Evolutionary conservation across 257 asterid species (phyloP), one percentile per base, ranked within the genome.

Genomic region (Eucommia ulmoides): DNA sequence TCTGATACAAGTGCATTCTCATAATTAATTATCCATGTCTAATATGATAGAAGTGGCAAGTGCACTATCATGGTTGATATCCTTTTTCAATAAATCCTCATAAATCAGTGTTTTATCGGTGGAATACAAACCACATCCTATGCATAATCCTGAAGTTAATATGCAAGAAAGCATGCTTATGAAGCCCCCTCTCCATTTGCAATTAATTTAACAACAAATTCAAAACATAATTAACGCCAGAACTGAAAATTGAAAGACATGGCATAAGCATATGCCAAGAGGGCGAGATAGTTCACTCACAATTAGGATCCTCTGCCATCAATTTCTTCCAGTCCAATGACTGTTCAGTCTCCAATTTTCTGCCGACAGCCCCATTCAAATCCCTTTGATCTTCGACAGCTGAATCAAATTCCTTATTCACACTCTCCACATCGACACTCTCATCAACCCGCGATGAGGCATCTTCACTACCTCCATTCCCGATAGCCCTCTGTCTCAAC

Each of bases 311-410:
- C 45, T 76, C 80, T 47, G 81, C 79, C 83, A 83, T 75, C 63
- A 81, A 58, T 58, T 66, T 74, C 64, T 81, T 83, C 99, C 94
- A 91, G 61, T 91, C 93, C 72, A 91, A 56, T 18, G 89, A 74
- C 50, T 58, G 81, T 57, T 72, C 89, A 45, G 56, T 83, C 62
- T 81, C 86, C 77, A 78, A 70, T 55, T 56, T 79, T 74, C 74
- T 74, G 25, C 82, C 48, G 7, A 16, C 48, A 42, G n/a, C 20
- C 3, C 48, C 84, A 11, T 70, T 72, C 73, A 67, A 19, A 63
- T 65, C 77, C 71, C 54, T 33, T 52, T 35, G 56, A 5, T 29
- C 12, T 12, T 12, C 38, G 7, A 29, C 7, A 5, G 38, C 7
- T 12, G 12, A 29, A 29, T 12, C 38, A 29, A 29, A 29, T 29